Conservation (phyloP, 148 eudicot species). For the Bassia scoparia region DNA sequence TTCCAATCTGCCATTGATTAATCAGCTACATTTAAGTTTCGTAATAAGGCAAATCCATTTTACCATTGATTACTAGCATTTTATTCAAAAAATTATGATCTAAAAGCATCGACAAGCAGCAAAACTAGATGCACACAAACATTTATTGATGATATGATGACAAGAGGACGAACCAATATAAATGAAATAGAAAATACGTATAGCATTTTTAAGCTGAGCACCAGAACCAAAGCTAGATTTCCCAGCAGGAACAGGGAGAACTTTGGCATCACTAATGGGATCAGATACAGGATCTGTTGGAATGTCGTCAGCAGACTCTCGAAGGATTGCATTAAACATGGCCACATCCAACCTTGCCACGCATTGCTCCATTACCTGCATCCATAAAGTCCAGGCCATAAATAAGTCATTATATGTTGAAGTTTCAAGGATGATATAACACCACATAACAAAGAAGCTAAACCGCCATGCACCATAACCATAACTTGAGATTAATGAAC, state of each 20-base stretch:
- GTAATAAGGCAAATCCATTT: too few relatives aligned
- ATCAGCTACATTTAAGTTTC: too few relatives aligned
- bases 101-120: too few relatives aligned
- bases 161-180: background rate
- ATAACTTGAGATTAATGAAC: background rate
- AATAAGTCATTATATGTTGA: background rate
- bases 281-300: constrained; percentile 97
- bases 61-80: too few relatives aligned
- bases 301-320: constrained; percentile 78
- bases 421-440: background rate
- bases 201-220: constrained; percentile 90
- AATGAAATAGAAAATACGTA: constrained; percentile 27
- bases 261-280: constrained; percentile 76
- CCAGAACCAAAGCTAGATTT: constrained; percentile 94
- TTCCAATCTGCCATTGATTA: constrained; percentile 65
- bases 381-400: constrained; percentile 7
- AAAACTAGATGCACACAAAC: too few relatives aligned
- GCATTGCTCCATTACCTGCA: constrained; percentile 94
- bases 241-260: constrained; percentile 85
- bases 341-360: constrained; percentile 90
- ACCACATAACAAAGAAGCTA: background rate
- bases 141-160: too few relatives aligned
- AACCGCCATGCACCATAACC: too few relatives aligned
- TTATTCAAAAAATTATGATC: too few relatives aligned
- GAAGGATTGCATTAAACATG: constrained; percentile 94